Conservation (phyloP, 108 stramenopile genomes). For the Epipyxis sp. region DNA sequence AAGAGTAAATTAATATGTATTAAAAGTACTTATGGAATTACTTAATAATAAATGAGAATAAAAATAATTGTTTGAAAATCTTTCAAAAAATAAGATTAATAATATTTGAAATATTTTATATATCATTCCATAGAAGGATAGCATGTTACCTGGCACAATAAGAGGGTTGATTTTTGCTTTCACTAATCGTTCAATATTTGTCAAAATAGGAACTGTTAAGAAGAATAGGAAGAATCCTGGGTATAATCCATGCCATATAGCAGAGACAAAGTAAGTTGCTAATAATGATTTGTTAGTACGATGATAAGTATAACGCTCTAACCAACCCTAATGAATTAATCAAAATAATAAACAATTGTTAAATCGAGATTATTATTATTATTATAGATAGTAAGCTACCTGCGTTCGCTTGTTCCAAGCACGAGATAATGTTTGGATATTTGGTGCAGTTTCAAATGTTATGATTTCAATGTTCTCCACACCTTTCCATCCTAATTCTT, state of each 20-base stretch:
- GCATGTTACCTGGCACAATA: conserved; percentile 14
- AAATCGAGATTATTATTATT: too few species aligned
- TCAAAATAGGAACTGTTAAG: not conserved
- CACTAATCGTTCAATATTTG: not conserved
- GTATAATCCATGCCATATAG: conserved; percentile 31
- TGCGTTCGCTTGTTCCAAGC: conserved; percentile 92
- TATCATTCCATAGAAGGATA: too few species aligned
- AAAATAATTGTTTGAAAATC: too few species aligned
- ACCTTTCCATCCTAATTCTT: not conserved
- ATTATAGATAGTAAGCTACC: too few species aligned
- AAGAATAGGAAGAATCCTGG: conserved; percentile 27
- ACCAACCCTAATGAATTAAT: too few species aligned
- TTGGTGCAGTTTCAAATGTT: conserved; percentile 80
- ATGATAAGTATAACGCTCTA: conserved; percentile 26
- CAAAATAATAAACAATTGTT: too few species aligned
- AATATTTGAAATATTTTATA: too few species aligned
- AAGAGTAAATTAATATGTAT: too few species aligned
- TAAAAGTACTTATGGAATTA: too few species aligned
- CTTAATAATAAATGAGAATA: too few species aligned
- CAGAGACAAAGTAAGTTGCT: conserved; percentile 23
- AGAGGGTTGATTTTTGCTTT: conserved; percentile 15
- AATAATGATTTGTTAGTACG: not conserved
- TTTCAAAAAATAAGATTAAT: too few species aligned
- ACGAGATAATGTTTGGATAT: conserved; percentile 69
- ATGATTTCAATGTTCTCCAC: conserved; percentile 80